Percentiles rank a stretch among this genome's conserved stretches.
Conservation (phyloP, 208 protist species). For the Novymonas esmeraldas region DNA sequence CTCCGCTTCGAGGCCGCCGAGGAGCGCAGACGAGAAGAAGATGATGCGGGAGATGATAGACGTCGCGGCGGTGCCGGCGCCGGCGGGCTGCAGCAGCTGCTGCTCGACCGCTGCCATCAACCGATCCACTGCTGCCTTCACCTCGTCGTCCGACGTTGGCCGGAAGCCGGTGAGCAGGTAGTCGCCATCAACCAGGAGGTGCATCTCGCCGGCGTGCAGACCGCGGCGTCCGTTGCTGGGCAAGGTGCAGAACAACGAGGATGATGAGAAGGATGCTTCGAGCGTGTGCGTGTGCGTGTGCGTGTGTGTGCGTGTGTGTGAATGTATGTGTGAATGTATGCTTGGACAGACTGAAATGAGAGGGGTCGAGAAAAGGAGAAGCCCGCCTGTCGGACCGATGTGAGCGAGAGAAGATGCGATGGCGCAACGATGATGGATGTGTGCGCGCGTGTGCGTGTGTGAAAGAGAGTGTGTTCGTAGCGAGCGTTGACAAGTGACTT, state of each 20-base stretch:
- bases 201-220: constrained; percentile 14
- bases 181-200: constrained; percentile 78
- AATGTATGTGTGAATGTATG: neutral
- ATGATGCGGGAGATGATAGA: constrained; percentile 52
- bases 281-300: neutral
- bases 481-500: too few species aligned
- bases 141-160: constrained; percentile 46
- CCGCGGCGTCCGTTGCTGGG: neutral
- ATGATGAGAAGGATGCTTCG: neutral
- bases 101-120: constrained; percentile 43
- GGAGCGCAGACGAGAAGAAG: constrained; percentile 68
- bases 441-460: too few species aligned
- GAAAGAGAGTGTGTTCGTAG: too few species aligned
- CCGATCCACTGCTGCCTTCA: constrained; percentile 44
- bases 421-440: too few species aligned
- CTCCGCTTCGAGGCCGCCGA: constrained; percentile 44
- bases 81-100: constrained; percentile 40
- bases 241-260: neutral
- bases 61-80: neutral
- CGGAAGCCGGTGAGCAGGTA: constrained; percentile 77
- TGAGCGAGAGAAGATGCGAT: too few species aligned
- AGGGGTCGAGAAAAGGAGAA: too few species aligned
- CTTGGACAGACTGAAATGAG: too few species aligned
- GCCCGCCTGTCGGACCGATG: too few species aligned
- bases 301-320: neutral